Conservation (phyloP, 805 yeast species). For the Cephaloascus fragrans region DNA sequence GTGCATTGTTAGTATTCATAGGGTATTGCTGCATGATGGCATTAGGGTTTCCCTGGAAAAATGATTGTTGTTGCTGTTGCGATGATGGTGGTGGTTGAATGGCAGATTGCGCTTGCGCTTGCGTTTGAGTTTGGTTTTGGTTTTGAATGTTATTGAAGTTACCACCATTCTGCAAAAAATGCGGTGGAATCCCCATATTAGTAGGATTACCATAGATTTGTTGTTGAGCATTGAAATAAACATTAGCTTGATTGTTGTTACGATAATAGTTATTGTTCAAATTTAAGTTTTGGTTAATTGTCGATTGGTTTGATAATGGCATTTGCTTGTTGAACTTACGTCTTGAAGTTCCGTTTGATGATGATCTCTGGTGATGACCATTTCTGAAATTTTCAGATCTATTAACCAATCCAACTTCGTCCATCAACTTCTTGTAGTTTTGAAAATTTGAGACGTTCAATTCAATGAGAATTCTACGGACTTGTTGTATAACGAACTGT, state of each 20-base stretch:
- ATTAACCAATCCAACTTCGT: slow-evolving; percentile 67
- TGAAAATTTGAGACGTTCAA: slow-evolving; percentile 47
- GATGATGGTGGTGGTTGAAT: too few relatives aligned
- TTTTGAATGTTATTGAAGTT: background rate
- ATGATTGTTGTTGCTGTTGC: background rate
- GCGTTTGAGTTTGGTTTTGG: too few relatives aligned
- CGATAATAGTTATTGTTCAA: background rate
- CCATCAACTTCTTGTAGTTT: slow-evolving; percentile 78
- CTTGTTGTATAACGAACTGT: slow-evolving; percentile 48
- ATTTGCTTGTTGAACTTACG: background rate
- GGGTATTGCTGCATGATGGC: background rate
- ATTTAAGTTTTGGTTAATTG: background rate
- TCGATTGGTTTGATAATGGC: background rate
- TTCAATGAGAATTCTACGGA: slow-evolving; percentile 53
- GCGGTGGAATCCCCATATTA: too few relatives aligned
- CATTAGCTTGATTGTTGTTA: background rate
- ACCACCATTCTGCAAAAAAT: background rate
- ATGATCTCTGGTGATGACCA: background rate
- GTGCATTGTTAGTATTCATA: background rate
- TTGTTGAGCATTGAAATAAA: background rate
- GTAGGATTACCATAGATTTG: background rate
- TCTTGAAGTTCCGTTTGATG: background rate
- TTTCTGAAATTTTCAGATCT: background rate
- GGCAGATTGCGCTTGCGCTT: background rate
- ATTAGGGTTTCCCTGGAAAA: background rate